A percentile compares a stretch with the other conserved stretches of the same genome.
phyloP scores from a whole-genome alignment of 2,329 filamentous ascomycete species.

The Aspergillus novofumigatus region DNA sequence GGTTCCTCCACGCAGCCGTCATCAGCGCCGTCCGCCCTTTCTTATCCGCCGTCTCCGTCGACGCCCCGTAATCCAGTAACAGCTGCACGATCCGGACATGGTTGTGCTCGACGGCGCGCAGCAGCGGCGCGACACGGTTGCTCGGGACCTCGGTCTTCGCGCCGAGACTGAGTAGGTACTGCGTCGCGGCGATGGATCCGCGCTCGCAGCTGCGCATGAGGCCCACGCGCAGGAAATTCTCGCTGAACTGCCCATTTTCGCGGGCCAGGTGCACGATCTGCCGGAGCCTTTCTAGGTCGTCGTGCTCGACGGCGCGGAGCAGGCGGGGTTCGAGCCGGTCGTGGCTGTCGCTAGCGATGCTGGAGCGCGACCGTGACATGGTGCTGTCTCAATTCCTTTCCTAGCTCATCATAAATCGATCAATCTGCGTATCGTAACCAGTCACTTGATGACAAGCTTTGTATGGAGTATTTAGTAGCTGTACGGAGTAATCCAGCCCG shows the following conservation, averaged over 20 bases:
- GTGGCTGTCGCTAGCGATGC: slow-evolving; percentile 31
- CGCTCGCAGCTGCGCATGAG: slow-evolving; percentile 40
- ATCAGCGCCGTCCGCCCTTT: slow-evolving; percentile 43
- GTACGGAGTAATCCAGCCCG: not conserved
- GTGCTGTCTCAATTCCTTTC: slow-evolving; percentile 3
- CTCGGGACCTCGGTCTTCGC: slow-evolving; percentile 34
- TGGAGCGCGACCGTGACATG: slow-evolving; percentile 29
- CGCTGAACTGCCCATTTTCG: slow-evolving; percentile 33
- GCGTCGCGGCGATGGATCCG: slow-evolving; percentile 27
- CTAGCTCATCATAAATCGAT: not conserved
- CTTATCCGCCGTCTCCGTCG: slow-evolving; percentile 38
- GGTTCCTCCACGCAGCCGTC: slow-evolving; percentile 43
- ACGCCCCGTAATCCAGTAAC: slow-evolving; percentile 35
- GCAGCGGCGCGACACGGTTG: slow-evolving; percentile 31
- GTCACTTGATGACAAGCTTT: not conserved
- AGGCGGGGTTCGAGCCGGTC: slow-evolving; percentile 41
- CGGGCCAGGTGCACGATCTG: slow-evolving; percentile 30
- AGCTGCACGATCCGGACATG: slow-evolving; percentile 44
- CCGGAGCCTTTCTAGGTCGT: slow-evolving; percentile 31
- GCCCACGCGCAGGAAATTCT: slow-evolving; percentile 37
- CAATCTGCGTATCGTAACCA: not conserved
- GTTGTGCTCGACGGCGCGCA: slow-evolving; percentile 37
- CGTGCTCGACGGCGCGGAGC: slow-evolving; percentile 37
- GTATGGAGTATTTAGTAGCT: not conserved
- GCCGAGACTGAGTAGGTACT: slow-evolving; percentile 35